Base-by-base conservation (phyloP, 2,329 filamentous ascomycete species). In the Fusarium proliferatum region DNA sequence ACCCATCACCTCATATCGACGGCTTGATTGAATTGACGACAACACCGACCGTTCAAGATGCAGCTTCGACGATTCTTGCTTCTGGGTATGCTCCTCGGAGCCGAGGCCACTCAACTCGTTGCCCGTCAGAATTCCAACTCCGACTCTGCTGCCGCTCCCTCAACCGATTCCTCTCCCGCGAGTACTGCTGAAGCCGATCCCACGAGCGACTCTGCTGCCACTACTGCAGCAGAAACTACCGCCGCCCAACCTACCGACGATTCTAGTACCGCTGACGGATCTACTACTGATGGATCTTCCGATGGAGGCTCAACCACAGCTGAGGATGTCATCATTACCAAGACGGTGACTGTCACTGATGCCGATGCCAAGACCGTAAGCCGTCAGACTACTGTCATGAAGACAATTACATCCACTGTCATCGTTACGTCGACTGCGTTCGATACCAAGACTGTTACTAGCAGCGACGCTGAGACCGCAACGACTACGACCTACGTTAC, bases 381-480 rank as follows among this genome's bases (percentile, higher is more conserved):
- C 72, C 70, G 67, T 17, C 75, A 74, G 23, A 81, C 79, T 7
- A 83, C 81, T 11, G 65, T 81, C 33, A 62, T 78, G 53, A 76
- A 72, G 41, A 79, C 78, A 9, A 64, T 79, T 34, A 78, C 79
- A 34, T 77, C 79, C 10, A 83, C 82, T 42, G 75, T 82, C 23
- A 52, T 81, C 56, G 73, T 82, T 28, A 83, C 82, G 28, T 76
- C 74, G 17, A 84, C 82, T 53, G 71, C 69, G 48, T 82, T 83
- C 69, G 69, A 75, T 52, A 85, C 83, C 41, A 76, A 72, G 26
- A 84, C 82, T 60, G 78, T 84, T 61, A 84, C 83, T 57, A 79
- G 75, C 64, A 78, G 71, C 61, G 78, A 81, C 57, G 77, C 77
- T 39, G 76, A 80, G 10, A 82, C 81, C 17, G 82, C 83, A 41